Conservation (phyloP, 202 grass and related monocot species). For the Brachypodium distachyon region DNA sequence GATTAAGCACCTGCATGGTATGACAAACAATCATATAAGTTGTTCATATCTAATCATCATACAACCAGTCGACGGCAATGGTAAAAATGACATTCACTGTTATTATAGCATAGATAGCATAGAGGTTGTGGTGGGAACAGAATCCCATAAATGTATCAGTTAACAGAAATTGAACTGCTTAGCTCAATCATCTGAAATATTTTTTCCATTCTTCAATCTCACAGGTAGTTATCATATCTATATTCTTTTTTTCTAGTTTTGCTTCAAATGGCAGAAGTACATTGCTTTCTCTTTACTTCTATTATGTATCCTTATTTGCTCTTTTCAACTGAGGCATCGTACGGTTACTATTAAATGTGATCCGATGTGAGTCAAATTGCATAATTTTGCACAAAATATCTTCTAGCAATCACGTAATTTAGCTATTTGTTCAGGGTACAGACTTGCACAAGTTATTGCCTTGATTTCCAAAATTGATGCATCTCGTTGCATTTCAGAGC, state of each 20-base stretch:
- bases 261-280: neutral
- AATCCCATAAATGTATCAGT: neutral
- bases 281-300: neutral
- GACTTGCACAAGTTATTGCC: neutral
- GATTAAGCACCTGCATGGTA: neutral
- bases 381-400: neutral
- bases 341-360: neutral
- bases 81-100: neutral
- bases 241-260: neutral
- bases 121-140: neutral
- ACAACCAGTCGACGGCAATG: neutral
- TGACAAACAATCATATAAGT: neutral
- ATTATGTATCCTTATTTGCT: neutral
- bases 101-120: neutral
- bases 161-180: neutral
- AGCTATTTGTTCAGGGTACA: neutral
- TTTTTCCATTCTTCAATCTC: neutral
- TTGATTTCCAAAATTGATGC: neutral
- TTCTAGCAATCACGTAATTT: neutral
- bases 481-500: conserved; percentile 29
- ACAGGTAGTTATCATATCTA: neutral
- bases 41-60: neutral
- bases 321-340: neutral
- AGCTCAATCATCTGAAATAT: neutral
- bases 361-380: neutral